Base-by-base conservation (phyloP, 2,329 filamentous ascomycete species). In the Graphium sp. region DNA sequence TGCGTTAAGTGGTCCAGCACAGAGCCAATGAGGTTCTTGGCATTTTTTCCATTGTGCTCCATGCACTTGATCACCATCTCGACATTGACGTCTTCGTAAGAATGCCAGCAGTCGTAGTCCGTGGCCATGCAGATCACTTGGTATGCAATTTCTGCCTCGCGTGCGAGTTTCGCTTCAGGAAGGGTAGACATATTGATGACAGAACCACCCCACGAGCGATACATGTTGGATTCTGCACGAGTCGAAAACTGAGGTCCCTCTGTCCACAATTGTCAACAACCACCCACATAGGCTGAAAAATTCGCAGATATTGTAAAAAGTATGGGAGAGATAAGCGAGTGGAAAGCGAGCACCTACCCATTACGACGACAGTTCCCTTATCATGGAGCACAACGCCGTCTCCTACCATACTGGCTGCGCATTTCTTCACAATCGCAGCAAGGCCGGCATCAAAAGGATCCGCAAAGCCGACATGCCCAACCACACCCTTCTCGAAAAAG, bases 61-160 rank as follows among this genome's bases (percentile, higher is more conserved):
- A 98, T 98, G 55, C 92, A 82, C 35, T 73, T 78, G 74, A 93
- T 82, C 32, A 98, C 89, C 80, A 95, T 92, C 52, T 85, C 81
- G 14, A 98, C 89, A 36, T 84, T 85, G 36, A 98, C 89, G 38
- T 80, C 81, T 33, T 73, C 78, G 27, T 67, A 68, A 13, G 68
- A 73, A 48, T 85, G 79, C 89, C 89, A 98, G 71, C 87, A 95
- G 61, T 98, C 89, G 53, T 98, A 98, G 60, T 98, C 89, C 17
- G 89, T 98, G 19, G 83, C 82, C 89, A 98, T 98, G 64, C 87
- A 93, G 46, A 98, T 92, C 70, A 94, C 91, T 60, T 92, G 84
- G 55, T 95, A 95, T 20, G 78, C 79, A 42, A 98, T 79, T 61
- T 98, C 89, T 15, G 89, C 89, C 60, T 98, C 89, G 30, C 82